Percentiles rank a stretch among this genome's conserved stretches.
These are phyloP conservation scores for Saccharomyces hybrid DNA, from an alignment of 1,139 yeast genomes.

Conservation along the genomic window DNA sequence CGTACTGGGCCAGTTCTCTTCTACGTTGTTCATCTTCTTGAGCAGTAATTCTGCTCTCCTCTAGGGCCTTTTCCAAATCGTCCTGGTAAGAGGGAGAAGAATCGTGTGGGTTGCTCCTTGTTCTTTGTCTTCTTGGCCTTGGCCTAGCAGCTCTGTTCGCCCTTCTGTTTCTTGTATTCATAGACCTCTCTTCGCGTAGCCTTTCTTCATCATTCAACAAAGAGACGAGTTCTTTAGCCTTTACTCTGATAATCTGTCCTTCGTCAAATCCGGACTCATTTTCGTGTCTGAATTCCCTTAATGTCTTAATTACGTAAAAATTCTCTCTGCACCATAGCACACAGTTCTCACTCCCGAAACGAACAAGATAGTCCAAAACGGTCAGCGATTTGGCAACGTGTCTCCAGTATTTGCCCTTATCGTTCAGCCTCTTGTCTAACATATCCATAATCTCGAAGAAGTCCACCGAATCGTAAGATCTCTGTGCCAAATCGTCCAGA, in stretches of 20 bases:
- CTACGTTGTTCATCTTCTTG: slow-evolving; percentile 71
- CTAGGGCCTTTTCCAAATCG: slow-evolving; percentile 78
- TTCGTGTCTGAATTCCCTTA: slow-evolving; percentile 79
- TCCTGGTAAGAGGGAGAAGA: slow-evolving; percentile 42
- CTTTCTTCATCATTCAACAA: slow-evolving; percentile 79
- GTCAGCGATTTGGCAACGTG: slow-evolving; percentile 90
- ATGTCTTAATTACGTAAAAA: slow-evolving; percentile 78
- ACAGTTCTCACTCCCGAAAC: slow-evolving; percentile 84
- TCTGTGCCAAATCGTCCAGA: slow-evolving; percentile 76
- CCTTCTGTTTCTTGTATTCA: slow-evolving; percentile 34
- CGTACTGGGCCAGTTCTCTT: slow-evolving; percentile 33
- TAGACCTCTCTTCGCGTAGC: slow-evolving; percentile 59
- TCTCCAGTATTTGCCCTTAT: slow-evolving; percentile 97
- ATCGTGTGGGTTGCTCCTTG: neutral
- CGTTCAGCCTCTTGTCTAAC: slow-evolving; percentile 87
- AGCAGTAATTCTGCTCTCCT: slow-evolving; percentile 74
- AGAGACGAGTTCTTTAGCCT: slow-evolving; percentile 83
- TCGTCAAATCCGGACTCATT: slow-evolving; percentile 76
- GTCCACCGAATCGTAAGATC: slow-evolving; percentile 67
- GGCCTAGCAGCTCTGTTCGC: slow-evolving; percentile 23
- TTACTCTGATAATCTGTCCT: slow-evolving; percentile 82
- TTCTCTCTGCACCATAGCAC: slow-evolving; percentile 93
- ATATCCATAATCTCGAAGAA: slow-evolving; percentile 91
- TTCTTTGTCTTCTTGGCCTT: slow-evolving; percentile 21
- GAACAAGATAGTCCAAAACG: slow-evolving; percentile 77